A percentile compares a stretch with the other conserved stretches of the same genome.
Evolutionary conservation across 179 eudicot species (phyloP).

Genomic region (Heliamphora pulchella): DNA sequence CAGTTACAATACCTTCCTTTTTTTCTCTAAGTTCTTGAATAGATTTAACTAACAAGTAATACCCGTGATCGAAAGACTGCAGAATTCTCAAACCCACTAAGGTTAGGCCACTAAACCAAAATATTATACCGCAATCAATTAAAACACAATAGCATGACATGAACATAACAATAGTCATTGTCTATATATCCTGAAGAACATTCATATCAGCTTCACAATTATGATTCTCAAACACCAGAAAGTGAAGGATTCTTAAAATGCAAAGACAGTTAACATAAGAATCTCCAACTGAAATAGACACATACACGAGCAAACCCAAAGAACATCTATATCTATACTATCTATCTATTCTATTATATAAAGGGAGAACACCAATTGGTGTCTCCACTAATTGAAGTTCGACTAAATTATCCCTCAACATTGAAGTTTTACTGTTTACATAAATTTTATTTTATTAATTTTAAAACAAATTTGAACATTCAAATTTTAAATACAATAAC

Average conservation of each 20-base stretch:
- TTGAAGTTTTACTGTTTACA: too few species aligned
- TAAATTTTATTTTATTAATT: too few species aligned
- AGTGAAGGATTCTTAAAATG: too few species aligned
- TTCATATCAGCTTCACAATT: background rate
- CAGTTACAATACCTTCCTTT: slow-evolving; percentile 75
- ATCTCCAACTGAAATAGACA: background rate
- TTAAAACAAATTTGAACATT: too few species aligned
- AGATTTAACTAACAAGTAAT: slow-evolving; percentile 84
- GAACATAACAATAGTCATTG: background rate
- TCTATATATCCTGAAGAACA: background rate
- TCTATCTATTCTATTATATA: too few species aligned
- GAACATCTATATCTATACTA: background rate
- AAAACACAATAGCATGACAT: slow-evolving; percentile 3
- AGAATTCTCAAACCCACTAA: slow-evolving; percentile 19
- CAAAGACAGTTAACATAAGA: background rate
- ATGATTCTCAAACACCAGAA: too few species aligned
- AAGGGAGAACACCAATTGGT: too few species aligned
- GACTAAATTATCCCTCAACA: too few species aligned
- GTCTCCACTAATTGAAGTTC: too few species aligned
- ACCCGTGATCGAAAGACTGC: slow-evolving; percentile 93
- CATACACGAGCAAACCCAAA: background rate
- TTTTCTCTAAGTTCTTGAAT: slow-evolving; percentile 91
- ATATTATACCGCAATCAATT: background rate
- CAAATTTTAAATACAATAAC: too few species aligned
- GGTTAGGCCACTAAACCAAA: slow-evolving; percentile 4